Evolutionary conservation across 73 alveolate genomes (phyloP), one percentile per base, ranked within the genome.

Genomic region (Stentor coeruleus): DNA sequence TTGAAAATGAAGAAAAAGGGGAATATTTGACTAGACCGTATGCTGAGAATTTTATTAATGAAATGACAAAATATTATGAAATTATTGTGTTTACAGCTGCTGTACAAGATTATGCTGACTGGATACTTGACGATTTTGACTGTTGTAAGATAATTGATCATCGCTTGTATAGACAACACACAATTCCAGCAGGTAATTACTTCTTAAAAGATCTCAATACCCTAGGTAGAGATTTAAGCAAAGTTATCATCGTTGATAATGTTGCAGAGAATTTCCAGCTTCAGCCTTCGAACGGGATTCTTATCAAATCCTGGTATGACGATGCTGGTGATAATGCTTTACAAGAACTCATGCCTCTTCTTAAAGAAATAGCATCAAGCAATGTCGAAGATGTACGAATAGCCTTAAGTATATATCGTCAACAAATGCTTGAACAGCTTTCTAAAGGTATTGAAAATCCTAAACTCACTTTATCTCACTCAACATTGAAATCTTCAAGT

Each of bases 321-420:
- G 97, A 94, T 60, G 77, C 74, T 77, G 82, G 76, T 3, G 99
- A 94, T 82, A 88, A 92, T n/a, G 95, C 96, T 49, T 86, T 94
- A 37, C 74, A 88, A 38, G 99, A 94, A 88, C 86, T 94, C 72
- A 86, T 91, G 28, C 96, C 96, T n/a, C 84, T 90, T 1, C 75
- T 90, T 40, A 84, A 87, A 88, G 92, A 94, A 88, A 92, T 92
- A 59, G 96, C 92, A 39, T 75, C 75, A 73, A 92, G 86, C 84
- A 59, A 92, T 26, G 91, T 88, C 42, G n/a, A n/a, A n/a, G 99
- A 94, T 87, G 95, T 94, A 31, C 74, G 99, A 75, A 92, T 76
- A 57, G 99, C 98, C 0, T 74, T 92, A n/a, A 90, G 94, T 59
- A 85, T 87, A 42, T 94, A 87, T 83, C 83, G 96, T 85, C 94